Evolutionary conservation across 2,329 filamentous ascomycete species (phyloP), one percentile per base, ranked within the genome.

Genomic region (Alternaria postmessia): DNA sequence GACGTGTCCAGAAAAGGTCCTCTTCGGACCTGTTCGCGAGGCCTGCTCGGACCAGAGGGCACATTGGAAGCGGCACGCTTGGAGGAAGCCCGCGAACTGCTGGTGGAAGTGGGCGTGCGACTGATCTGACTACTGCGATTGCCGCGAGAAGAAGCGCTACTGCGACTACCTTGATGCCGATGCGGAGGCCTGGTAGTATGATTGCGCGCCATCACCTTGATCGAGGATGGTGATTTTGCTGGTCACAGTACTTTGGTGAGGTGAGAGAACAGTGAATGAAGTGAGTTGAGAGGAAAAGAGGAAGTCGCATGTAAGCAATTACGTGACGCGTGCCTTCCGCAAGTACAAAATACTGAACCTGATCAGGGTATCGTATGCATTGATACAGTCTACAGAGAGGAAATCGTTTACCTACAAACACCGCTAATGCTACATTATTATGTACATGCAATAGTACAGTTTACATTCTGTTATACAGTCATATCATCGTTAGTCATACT

Each of bases 391-490:
- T 57, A 46, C 38, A 39, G 54, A 63, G 54, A 54, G 36, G 39
- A 59, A 48, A 39, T 53, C 26, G 28, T 36, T 44, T 57, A 68
- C 57, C 47, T 63, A 59, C 57, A 57, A 47, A 56, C 54, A 18
- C 55, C 43, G 22, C 42, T 58, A 2, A 44, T 59, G 42, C 46
- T 65, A 63, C 53, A 62, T 62, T 32, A 48, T 63, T 38, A 48
- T 63, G n/a, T 68, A 69, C 56, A 64, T 49, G 30, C n/a, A 51
- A 36, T 41, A 8, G 18, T 54, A 52, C 18, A 56, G 2, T 44
- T 22, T 51, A 56, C 20, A 62, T 3, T 52, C 44, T 65, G 43
- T 64, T 57, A 36, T 73, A 72, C 66, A 69, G 20, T 68, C 69
- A 60, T 73, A 11, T 60, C 62, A 11, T 73, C 67, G 47, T 71